Percentiles rank a stretch among this genome's conserved stretches.
Evolutionary conservation across 768 basidiomycete genomes (phyloP).

Genomic region (Omphalotus guepiniiformis): DNA sequence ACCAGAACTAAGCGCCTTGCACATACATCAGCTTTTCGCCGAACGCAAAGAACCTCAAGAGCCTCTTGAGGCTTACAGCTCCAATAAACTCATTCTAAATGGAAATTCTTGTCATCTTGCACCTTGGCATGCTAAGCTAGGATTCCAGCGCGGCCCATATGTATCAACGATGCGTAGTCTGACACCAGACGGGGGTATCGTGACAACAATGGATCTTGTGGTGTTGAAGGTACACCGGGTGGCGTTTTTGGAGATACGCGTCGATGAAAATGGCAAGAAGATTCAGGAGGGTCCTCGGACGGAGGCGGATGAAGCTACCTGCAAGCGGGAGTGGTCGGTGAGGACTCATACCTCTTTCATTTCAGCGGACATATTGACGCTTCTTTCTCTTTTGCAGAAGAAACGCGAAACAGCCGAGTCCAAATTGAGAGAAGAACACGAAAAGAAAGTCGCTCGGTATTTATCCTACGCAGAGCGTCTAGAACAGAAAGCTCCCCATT

Average conservation of each 20-base stretch:
- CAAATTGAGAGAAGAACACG: conserved; percentile 52
- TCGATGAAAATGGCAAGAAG: conserved; percentile 45
- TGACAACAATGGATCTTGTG: conserved; percentile 71
- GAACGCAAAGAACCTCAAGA: conserved; percentile 77
- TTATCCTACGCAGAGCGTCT: conserved; percentile 65
- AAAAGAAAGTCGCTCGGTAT: conserved; percentile 49
- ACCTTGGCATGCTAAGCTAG: conserved; percentile 86
- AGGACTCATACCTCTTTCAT: conserved; percentile 11
- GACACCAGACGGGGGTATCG: conserved; percentile 74
- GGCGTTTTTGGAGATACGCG: conserved; percentile 71
- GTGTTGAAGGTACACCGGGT: conserved; percentile 74
- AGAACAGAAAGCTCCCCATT: conserved; percentile 47
- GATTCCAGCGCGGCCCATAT: conserved; percentile 63
- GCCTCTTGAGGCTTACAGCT: conserved; percentile 74
- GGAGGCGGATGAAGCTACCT: conserved; percentile 61
- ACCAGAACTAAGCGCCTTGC: neutral
- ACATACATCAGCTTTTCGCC: conserved; percentile 59
- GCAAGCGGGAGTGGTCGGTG: conserved; percentile 72
- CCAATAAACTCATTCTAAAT: conserved; percentile 57
- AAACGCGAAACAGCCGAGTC: conserved; percentile 55
- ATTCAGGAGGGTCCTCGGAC: conserved; percentile 58
- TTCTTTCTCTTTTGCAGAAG: conserved; percentile 33
- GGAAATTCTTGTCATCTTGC: conserved; percentile 88
- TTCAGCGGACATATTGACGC: neutral
- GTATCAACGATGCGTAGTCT: conserved; percentile 78